Conservation (phyloP, 192 early-diverging fungal species). For the Backusella westeae region DNA sequence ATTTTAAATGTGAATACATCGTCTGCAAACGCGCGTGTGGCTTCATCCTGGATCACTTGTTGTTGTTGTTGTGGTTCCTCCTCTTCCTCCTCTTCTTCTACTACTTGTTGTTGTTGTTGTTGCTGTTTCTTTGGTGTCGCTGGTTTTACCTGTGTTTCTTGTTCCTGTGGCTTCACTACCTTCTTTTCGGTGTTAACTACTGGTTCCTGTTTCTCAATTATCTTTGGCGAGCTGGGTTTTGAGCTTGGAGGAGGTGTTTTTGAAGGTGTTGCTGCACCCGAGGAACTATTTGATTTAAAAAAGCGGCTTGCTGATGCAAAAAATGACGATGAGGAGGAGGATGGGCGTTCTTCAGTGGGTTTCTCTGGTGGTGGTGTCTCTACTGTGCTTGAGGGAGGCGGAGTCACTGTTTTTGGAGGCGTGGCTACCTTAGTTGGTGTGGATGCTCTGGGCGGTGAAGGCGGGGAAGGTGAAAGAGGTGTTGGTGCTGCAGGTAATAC, state of each 20-base stretch:
- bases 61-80: background rate
- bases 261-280: background rate
- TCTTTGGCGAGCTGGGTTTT: background rate
- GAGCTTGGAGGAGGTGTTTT: background rate
- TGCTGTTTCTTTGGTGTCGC: background rate
- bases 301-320: constrained; percentile 27
- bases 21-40: constrained; percentile 29
- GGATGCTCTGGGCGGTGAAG: background rate
- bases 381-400: background rate
- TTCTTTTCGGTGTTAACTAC: background rate
- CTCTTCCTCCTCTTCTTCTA: background rate
- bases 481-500: background rate
- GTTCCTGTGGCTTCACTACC: background rate
- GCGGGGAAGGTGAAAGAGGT: background rate
- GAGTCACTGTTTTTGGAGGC: background rate
- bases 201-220: background rate
- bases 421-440: background rate
- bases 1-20: constrained; percentile 10
- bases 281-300: constrained; percentile 5
- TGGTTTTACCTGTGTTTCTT: background rate
- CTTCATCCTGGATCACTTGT: constrained; percentile 29
- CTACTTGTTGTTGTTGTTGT: background rate
- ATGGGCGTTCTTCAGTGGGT: background rate
- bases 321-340: constrained; percentile 5
- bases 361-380: background rate